Conservation (phyloP, 257 asterid genomes). For the Fraxinus anomala region DNA sequence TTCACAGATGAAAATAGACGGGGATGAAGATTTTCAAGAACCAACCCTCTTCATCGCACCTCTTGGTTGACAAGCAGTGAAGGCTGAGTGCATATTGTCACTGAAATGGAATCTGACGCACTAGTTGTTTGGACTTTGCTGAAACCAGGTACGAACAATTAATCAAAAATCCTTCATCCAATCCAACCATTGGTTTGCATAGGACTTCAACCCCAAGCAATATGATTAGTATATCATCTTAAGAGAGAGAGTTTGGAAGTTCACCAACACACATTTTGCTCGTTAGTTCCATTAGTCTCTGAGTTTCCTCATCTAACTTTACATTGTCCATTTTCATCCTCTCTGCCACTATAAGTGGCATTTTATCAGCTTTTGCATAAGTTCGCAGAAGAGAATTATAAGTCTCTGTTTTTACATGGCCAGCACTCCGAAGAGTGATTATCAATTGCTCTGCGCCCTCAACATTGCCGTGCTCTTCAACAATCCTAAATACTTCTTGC, state of each 20-base stretch:
- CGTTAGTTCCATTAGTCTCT: slow-evolving; percentile 50
- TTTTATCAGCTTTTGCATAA: slow-evolving; percentile 73
- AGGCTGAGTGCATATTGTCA: background rate
- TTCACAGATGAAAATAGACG: background rate
- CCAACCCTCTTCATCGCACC: background rate
- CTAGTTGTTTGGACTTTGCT: background rate
- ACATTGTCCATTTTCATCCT: slow-evolving; percentile 86
- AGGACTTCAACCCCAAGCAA: background rate
- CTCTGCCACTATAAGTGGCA: slow-evolving; percentile 74
- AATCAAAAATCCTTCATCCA: background rate
- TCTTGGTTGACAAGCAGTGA: background rate
- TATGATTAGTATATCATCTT: slow-evolving; percentile 14
- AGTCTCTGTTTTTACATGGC: slow-evolving; percentile 52
- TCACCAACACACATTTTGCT: slow-evolving; percentile 73
- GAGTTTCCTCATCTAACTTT: slow-evolving; percentile 60
- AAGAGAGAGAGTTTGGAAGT: slow-evolving; percentile 49
- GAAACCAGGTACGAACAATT: background rate
- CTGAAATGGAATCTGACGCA: background rate
- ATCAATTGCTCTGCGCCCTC: slow-evolving; percentile 70
- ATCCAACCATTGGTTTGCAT: background rate
- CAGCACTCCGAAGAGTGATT: slow-evolving; percentile 56
- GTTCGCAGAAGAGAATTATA: slow-evolving; percentile 76
- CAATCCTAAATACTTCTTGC: slow-evolving; percentile 42
- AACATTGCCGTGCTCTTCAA: slow-evolving; percentile 70
- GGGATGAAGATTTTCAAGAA: background rate